Evolutionary conservation across 1,139 yeast genomes (phyloP), one percentile per base, ranked within the genome.

Genomic region (Pichia norvegensis): DNA sequence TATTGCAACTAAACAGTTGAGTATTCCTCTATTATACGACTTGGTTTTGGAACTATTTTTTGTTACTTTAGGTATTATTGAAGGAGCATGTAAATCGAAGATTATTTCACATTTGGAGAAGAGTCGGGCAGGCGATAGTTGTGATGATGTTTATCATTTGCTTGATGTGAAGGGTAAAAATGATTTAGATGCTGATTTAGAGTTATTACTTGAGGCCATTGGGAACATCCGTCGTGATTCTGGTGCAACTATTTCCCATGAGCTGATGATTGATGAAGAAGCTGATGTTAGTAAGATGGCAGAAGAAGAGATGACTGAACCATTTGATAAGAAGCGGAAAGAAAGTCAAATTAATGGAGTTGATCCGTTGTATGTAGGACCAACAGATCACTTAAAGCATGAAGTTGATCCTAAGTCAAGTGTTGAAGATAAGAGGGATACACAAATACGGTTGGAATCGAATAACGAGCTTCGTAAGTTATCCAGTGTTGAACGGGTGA

Each of bases 21-120:
- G 78, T 50, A 73, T 84, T 19, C 90, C 90, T 1, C 64, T 83
- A 47, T 65, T 84, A 33, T 81, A 80, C 58, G 87, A 82, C 56
- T 67, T 82, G 54, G 75, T 83, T 41, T 67, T 78, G 46, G 94
- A 84, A 56, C 79, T 80, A 0, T 64, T 84, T 47, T 83, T 78
- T 61, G 83, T 85, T 1, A 73, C 82, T 13, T 72, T 84, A 51
- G 85, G 85, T 45, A 62, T 81, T 31, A 67, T 76, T 41, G 66
- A 69, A 29, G 72, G 69, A 10, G 57, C 57, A 2, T 49, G 56
- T 11, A 47, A 51, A 14, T 43, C 55, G 35, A 51, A 53, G 17
- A 41, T 50, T 6, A 51, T 54, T 9, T n/a, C 37, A 11, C 42
- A 45, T 33, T 39, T 44, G 2, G 45, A 47, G 13, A 47, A 45